Base-by-base conservation (phyloP, 2,329 filamentous ascomycete genomes). In the Cladosporium sp. region DNA sequence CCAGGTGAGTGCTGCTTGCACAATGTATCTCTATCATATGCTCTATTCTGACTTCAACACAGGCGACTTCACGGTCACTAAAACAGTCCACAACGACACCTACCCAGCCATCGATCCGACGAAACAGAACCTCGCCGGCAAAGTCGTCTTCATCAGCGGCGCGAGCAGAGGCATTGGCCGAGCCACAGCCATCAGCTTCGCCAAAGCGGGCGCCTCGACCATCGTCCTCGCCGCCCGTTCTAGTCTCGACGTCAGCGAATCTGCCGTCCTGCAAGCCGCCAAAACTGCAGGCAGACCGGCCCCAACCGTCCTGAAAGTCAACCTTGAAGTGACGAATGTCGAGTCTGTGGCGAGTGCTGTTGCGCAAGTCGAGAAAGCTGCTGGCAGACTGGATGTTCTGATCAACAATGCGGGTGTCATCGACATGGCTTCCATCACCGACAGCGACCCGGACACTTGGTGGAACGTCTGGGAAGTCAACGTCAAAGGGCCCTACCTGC, bases 171-270 rank as follows among this genome's bases (percentile, higher is more conserved):
- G 61, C 34, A 56, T 65, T 30, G 80, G 82, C 5, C 69, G 68
- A 2, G 71, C 74, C 12, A 78, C 74, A 3, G 80, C 79, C 1
- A 59, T 78, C n/a, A 74, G 77, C 8, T 84, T 75, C 57, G 80
- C 80, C 17, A 68, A 68, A 56, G 79, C 80, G 3, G 76, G 77
- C 4, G 76, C 74, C 24, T 70, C 73, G 0, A 62, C 66, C 22
- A 79, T 85, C 50, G 75, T 74, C 13, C 67, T 84, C 17, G 73
- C 68, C 6, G 80, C 79, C 0, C 75, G 81, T 18, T 78, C 74
- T 3, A 57, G 67, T 19, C 67, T 78, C 1, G 58, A 66, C 7
- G 63, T 65, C 1, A 63, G 74, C 0, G 64, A 63, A 27, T 36
- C 51, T 7, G 64, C 66, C 0, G 57, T 78, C 13, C 58, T 60